phyloP scores from a whole-genome alignment of 352 stramenopile species.

The Phytophthora kernoviae region DNA sequence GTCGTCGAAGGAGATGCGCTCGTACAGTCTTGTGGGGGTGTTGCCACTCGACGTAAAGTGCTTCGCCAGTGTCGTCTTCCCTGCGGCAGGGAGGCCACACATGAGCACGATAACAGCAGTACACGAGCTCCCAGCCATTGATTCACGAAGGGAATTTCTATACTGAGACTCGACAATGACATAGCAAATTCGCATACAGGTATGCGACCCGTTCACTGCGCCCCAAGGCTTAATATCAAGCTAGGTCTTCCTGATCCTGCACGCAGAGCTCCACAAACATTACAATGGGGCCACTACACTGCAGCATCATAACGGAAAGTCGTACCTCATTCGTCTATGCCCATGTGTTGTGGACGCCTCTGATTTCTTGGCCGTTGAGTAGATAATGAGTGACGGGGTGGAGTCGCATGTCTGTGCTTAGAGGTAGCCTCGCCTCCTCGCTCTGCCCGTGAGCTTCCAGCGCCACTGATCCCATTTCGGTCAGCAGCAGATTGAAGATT shows the following conservation, averaged over 20 bases:
- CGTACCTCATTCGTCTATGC: slow-evolving; percentile 18
- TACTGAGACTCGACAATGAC: slow-evolving; percentile 18
- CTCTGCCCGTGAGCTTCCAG: not conserved
- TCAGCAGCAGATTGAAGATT: not conserved
- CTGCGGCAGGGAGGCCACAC: slow-evolving; percentile 67
- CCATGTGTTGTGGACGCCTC: slow-evolving; percentile 6
- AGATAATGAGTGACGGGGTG: slow-evolving; percentile 30
- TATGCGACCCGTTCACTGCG: slow-evolving; percentile 4
- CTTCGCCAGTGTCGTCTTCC: slow-evolving; percentile 70
- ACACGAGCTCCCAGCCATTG: slow-evolving; percentile 21
- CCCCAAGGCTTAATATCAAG: not conserved
- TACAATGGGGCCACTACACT: not conserved
- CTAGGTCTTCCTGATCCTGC: slow-evolving; percentile 21
- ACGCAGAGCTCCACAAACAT: slow-evolving; percentile 6
- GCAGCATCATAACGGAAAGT: slow-evolving; percentile 3
- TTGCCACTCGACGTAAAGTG: slow-evolving; percentile 14
- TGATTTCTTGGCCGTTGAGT: slow-evolving; percentile 44
- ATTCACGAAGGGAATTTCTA: slow-evolving; percentile 1
- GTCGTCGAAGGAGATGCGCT: slow-evolving; percentile 68
- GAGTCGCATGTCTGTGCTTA: not conserved
- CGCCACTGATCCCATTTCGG: not conserved
- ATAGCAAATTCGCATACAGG: not conserved
- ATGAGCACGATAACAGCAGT: slow-evolving; percentile 50
- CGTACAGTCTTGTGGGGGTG: slow-evolving; percentile 14
- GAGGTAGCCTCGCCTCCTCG: not conserved